These are phyloP conservation scores for Ramaria rubella DNA, from an alignment of 768 basidiomycete species.

Conservation along the genomic window DNA sequence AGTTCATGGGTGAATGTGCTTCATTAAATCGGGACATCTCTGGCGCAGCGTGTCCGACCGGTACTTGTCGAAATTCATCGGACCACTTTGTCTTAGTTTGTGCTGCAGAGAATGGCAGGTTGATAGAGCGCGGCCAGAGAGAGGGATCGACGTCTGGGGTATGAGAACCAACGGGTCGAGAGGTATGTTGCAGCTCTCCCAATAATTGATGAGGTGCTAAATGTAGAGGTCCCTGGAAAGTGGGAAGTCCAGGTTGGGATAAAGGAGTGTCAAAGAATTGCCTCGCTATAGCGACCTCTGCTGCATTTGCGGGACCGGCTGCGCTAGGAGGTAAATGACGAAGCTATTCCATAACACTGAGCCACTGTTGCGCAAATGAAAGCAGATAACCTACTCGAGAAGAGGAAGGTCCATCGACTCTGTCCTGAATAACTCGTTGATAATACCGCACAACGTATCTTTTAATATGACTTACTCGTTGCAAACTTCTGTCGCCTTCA, in stretches of 20 bases:
- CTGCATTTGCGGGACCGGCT: constrained; percentile 43
- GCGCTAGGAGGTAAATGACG: constrained; percentile 68
- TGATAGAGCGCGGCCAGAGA: not conserved
- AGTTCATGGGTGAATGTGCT: not conserved
- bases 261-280: constrained; percentile 75
- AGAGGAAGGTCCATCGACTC: constrained; percentile 65
- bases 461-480: constrained; percentile 54
- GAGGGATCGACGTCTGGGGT: not conserved
- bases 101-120: not conserved
- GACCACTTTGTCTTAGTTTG: constrained; percentile 1
- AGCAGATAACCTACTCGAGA: constrained; percentile 47
- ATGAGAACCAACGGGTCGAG: not conserved
- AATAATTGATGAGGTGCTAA: constrained; percentile 12
- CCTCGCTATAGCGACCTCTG: constrained; percentile 67
- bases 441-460: not conserved
- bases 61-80: constrained; percentile 3
- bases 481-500: constrained; percentile 81
- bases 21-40: not conserved
- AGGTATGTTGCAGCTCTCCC: constrained; percentile 3
- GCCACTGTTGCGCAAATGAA: not conserved
- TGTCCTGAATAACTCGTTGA: constrained; percentile 44
- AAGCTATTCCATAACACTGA: constrained; percentile 38
- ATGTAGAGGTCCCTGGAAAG: constrained; percentile 27
- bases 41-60: not conserved
- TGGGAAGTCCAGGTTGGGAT: not conserved